Conservation (phyloP, 2,329 filamentous ascomycete species). For the Metarhizium anisopliae region DNA sequence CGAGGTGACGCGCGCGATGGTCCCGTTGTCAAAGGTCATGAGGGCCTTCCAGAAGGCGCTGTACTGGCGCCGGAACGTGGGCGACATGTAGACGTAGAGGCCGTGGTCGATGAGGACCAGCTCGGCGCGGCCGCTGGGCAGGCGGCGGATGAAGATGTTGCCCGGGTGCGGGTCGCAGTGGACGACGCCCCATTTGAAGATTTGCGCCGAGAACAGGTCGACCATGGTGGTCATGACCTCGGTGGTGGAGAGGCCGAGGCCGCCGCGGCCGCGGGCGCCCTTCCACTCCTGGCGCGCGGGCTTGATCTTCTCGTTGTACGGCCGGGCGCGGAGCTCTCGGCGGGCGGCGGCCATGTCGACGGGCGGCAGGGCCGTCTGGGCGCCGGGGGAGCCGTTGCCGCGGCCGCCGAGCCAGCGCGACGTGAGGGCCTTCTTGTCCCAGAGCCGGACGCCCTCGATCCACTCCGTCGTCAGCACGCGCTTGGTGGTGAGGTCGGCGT, state of each 20-base stretch:
- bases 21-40: constrained; percentile 84
- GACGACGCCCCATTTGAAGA: constrained; percentile 93
- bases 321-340: constrained; percentile 39
- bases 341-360: constrained; percentile 39
- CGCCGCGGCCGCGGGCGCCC: constrained; percentile 62
- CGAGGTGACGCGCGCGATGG: constrained; percentile 61
- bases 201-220: constrained; percentile 92
- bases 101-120: constrained; percentile 96
- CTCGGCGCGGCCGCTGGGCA: constrained; percentile 74
- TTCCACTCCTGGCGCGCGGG: constrained; percentile 73
- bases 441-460: constrained; percentile 90
- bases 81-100: constrained; percentile 85
- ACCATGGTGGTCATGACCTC: constrained; percentile 96
- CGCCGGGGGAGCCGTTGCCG: constrained; percentile 69
- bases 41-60: constrained; percentile 87
- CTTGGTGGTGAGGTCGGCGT: constrained; percentile 71
- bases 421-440: constrained; percentile 80
- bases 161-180: constrained; percentile 97
- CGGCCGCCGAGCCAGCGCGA: constrained; percentile 70
- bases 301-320: constrained; percentile 57
- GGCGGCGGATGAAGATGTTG: constrained; percentile 89
- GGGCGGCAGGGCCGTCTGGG: constrained; percentile 51
- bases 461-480: constrained; percentile 92
- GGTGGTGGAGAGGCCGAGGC: constrained; percentile 71
- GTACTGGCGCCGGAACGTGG: constrained; percentile 78